phyloP scores from a whole-genome alignment of 768 basidiomycete genomes.

The Amanita thiersii region DNA sequence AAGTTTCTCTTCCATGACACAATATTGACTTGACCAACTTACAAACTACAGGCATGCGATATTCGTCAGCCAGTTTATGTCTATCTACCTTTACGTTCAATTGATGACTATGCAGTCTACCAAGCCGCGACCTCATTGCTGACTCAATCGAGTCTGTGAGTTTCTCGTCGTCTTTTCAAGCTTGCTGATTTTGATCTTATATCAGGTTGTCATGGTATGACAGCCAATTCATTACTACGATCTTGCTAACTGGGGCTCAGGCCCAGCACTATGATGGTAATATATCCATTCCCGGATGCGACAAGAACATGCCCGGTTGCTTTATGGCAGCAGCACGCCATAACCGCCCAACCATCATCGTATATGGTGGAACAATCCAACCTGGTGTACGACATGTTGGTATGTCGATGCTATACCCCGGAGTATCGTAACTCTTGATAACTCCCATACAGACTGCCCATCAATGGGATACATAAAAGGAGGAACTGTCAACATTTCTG shows the following conservation, averaged over 20 bases:
- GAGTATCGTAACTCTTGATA: background rate
- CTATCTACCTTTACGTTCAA: slow-evolving; percentile 75
- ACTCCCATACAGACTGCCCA: slow-evolving; percentile 50
- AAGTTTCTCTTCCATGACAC: slow-evolving; percentile 15
- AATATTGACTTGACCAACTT: background rate
- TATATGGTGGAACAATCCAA: slow-evolving; percentile 84
- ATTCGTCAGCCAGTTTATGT: slow-evolving; percentile 58
- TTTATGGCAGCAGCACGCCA: slow-evolving; percentile 81
- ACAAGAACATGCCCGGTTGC: slow-evolving; percentile 91
- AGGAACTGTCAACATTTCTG: slow-evolving; percentile 78
- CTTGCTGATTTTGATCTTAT: slow-evolving; percentile 2
- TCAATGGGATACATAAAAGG: slow-evolving; percentile 71
- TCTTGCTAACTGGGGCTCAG: slow-evolving; percentile 22
- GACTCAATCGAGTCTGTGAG: slow-evolving; percentile 80
- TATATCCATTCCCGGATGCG: slow-evolving; percentile 81
- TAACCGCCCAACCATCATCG: slow-evolving; percentile 81
- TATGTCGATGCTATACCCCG: slow-evolving; percentile 18
- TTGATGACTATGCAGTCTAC: slow-evolving; percentile 54
- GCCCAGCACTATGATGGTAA: slow-evolving; percentile 88
- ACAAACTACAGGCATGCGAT: slow-evolving; percentile 62
- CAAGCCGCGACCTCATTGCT: slow-evolving; percentile 83
- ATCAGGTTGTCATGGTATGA: slow-evolving; percentile 48
- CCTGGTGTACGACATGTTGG: slow-evolving; percentile 65
- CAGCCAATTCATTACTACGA: background rate
- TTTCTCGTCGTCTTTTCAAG: background rate